Evolutionary conservation across 176 grass and related monocot species (phyloP), one percentile per base, ranked within the genome.

Genomic region (Oryza nivara): DNA sequence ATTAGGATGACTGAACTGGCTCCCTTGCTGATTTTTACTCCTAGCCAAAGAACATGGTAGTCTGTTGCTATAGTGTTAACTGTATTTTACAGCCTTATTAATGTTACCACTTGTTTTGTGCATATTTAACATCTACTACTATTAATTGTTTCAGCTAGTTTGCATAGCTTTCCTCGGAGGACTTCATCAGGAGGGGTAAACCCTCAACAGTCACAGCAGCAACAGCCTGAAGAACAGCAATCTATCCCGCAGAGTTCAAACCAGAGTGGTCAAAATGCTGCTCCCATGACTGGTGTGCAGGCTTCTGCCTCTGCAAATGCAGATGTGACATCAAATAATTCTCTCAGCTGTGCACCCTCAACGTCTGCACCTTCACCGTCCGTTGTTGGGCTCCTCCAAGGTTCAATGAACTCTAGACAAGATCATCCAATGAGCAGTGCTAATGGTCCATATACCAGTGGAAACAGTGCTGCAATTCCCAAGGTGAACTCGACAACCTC

Each of bases 161-260:
- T 99, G 82, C 91, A 81, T 44, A 99, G 92, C 35, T 99, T 99
- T 44, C 96, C 93, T 9, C 71, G 96, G 84, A 90, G 91, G 77
- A 94, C 86, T 75, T 34, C 88, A 66, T 26, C 88, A 66, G 88
- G 91, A 48, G 93, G 93, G 64, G 71, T 81, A n/a, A 95, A 84
- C 40, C 45, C 88, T 66, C 81, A 88, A 80, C 96, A 92, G 84
- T 22, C 82, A 58, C 87, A 68, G 10, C 86, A 91, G 68, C 96
- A 93, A 73, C 89, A 90, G 74, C 67, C 77, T 80, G 93, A 95
- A 80, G 85, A 94, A 71, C 87, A 86, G 69, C 93, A 93, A 82
- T 51, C 83, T 43, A 72, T 89, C 67, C 88, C 83, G 73, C 96
- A 93, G 72, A 95, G 83, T 83, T 89, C 93, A 84, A 98, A 88